phyloP scores from a whole-genome alignment of 2,329 filamentous ascomycete genomes.

The Cercospora sp. region DNA sequence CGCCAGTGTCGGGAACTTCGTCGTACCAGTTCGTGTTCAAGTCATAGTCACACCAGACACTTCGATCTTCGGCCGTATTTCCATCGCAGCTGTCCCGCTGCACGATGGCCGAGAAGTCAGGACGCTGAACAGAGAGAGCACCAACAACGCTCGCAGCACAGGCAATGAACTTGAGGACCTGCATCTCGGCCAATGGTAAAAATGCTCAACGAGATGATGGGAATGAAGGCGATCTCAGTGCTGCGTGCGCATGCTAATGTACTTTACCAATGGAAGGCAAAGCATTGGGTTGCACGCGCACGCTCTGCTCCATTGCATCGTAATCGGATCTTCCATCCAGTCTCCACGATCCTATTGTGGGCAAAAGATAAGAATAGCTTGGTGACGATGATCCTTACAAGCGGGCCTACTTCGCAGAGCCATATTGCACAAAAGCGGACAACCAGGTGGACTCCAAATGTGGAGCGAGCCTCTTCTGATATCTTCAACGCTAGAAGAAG shows the following conservation, averaged over 20 bases:
- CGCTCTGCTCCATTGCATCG: not conserved
- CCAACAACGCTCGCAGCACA: not conserved
- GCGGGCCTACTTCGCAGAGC: not conserved
- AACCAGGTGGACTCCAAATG: not conserved
- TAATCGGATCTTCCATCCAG: not conserved
- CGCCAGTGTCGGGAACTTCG: conserved; percentile 40
- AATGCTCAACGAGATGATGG: not conserved
- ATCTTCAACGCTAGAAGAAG: not conserved
- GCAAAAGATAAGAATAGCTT: not conserved
- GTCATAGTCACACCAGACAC: conserved; percentile 39
- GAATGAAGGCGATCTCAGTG: not conserved
- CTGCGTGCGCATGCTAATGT: not conserved
- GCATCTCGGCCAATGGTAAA: not conserved
- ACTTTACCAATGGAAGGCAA: not conserved
- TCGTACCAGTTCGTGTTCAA: conserved; percentile 41
- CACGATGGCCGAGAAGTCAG: not conserved
- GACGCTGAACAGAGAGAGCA: conserved; percentile 4
- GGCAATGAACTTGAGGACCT: not conserved
- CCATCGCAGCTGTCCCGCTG: conserved; percentile 28
- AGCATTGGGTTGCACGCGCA: not conserved
- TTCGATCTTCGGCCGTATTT: conserved; percentile 37
- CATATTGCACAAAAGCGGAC: not conserved
- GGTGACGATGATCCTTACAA: not conserved
- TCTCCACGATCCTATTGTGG: not conserved
- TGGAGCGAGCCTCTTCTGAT: not conserved